Base-by-base conservation (phyloP, 805 yeast genomes). In the Metschnikowia koreensis region DNA sequence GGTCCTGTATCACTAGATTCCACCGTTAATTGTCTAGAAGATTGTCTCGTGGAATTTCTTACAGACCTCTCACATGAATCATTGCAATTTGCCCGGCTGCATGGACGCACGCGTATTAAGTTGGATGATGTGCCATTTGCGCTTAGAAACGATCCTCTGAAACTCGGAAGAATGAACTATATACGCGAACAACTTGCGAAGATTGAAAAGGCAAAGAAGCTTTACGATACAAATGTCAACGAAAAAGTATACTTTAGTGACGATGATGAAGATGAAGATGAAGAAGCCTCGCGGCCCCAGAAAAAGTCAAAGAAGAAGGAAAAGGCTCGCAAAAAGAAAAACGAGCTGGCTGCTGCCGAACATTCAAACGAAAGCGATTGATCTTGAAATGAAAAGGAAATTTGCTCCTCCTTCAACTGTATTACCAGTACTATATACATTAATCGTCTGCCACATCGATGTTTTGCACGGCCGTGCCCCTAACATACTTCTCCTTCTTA, bases 401-500 rank as follows among this genome's bases (percentile, higher is more conserved):
- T 31, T 10, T 31, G 34, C 8, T 17, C 13, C 31, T 22, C 5
- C 9, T 11, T 26, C 34, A 11, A 40, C 41, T 47, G 38, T n/a
- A 1, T 7, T 6, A 33, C 22, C 11, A 12, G 22, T 31, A n/a
- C 44, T 40, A 44, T 47, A 37, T 16, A 34, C 46, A 37, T 22
- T 47, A 46, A 6, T 57, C 59, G 11, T 51, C 60, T 1, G 33
- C 47, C 6, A 41, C 42, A 11, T 54, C 67, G 38, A 66, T 45
- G 60, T 77, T 80, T 56, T 80, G 81, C 49, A 81, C 70, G 3
- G 83, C 78, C 58, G 81, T 76, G 1, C 86, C 86, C 47, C 74
- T 74, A 11, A 82, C 81, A 53, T 81, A 83, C 53, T 75, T 74
- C 57, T 82, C 84, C 52, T 80, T 80, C 60, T 79, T 81, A n/a